A percentile compares a stretch with the other conserved stretches of the same genome.
These are phyloP conservation scores for Colletotrichum orbiculare DNA, from an alignment of 2,329 filamentous ascomycete genomes.

Conservation along the genomic window DNA sequence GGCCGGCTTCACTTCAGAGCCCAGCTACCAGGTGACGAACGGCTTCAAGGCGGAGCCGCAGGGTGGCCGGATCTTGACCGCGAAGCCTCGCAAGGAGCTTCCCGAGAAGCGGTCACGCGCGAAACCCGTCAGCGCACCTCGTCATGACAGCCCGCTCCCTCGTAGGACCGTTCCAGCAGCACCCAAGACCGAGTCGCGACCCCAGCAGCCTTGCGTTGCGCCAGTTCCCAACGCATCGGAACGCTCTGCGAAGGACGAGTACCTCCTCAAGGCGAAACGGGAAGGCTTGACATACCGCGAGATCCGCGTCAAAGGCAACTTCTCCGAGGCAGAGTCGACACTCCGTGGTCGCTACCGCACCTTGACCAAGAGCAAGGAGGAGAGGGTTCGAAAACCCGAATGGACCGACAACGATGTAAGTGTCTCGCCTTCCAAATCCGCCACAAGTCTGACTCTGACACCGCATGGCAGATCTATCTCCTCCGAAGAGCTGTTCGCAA, in stretches of 20 bases:
- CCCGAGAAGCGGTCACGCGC: conserved; percentile 24
- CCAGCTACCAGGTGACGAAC: no score
- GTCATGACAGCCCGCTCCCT: background rate
- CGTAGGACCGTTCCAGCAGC: background rate
- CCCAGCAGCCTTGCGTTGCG: conserved; percentile 22
- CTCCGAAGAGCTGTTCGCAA: conserved; percentile 56
- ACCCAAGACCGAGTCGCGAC: conserved; percentile 20
- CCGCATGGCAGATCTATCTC: conserved; percentile 52
- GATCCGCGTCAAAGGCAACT: conserved; percentile 66
- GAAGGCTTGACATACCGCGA: conserved; percentile 73
- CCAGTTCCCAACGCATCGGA: conserved; percentile 7
- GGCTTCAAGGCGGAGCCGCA: conserved; percentile 1
- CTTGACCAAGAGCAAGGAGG: conserved; percentile 71
- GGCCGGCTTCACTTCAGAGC: no score
- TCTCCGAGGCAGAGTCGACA: conserved; percentile 76
- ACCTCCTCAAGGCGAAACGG: conserved; percentile 64
- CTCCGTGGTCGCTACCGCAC: conserved; percentile 75
- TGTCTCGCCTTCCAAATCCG: conserved; percentile 32
- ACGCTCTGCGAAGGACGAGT: conserved; percentile 52
- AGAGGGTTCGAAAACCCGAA: conserved; percentile 72
- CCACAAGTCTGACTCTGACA: background rate
- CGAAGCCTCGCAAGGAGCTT: conserved; percentile 30
- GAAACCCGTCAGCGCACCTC: background rate
- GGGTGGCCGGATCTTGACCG: background rate
- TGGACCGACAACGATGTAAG: conserved; percentile 75